A percentile compares a stretch with the other conserved stretches of the same genome.
These are phyloP conservation scores for Tetracentron sinense DNA, from an alignment of 164 flowering plant genomes.

Conservation along the genomic window DNA sequence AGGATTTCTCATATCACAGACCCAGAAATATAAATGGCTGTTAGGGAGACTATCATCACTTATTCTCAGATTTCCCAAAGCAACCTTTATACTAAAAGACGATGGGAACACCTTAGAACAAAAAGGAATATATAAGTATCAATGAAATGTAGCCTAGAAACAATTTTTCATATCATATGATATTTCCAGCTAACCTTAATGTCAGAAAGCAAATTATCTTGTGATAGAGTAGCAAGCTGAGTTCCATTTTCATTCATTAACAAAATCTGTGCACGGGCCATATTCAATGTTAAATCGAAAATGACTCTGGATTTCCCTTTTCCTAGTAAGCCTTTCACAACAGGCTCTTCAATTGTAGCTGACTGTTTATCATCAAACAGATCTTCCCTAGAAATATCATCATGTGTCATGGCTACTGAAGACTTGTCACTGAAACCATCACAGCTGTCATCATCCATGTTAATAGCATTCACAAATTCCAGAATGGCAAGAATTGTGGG, in stretches of 20 bases:
- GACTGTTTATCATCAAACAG: slow-evolving; percentile 27
- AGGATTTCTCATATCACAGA: slow-evolving; percentile 97
- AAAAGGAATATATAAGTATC: slow-evolving; percentile 4
- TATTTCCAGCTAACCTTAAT: slow-evolving; percentile 56
- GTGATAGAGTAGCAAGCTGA: slow-evolving; percentile 82
- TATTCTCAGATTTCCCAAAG: slow-evolving; percentile 83
- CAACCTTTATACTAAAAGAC: slow-evolving; percentile 84
- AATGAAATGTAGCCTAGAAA: neutral
- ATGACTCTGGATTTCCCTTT: slow-evolving; percentile 85
- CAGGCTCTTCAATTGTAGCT: slow-evolving; percentile 41
- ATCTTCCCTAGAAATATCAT: slow-evolving; percentile 29
- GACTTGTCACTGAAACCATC: slow-evolving; percentile 44
- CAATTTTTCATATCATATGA: neutral
- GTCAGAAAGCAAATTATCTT: slow-evolving; percentile 74
- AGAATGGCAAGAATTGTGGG: slow-evolving; percentile 81
- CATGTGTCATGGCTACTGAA: slow-evolving; percentile 23
- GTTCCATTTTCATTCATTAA: slow-evolving; percentile 82
- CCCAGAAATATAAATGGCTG: slow-evolving; percentile 78
- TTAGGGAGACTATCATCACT: slow-evolving; percentile 82
- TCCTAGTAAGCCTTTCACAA: slow-evolving; percentile 73
- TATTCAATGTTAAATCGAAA: slow-evolving; percentile 62
- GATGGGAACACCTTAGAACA: slow-evolving; percentile 76
- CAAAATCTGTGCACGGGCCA: slow-evolving; percentile 81
- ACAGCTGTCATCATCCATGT: slow-evolving; percentile 37
- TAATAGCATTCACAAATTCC: slow-evolving; percentile 86